Conservation (phyloP, 495 filamentous ascomycete genomes). For the Penicillium cinerascens region DNA sequence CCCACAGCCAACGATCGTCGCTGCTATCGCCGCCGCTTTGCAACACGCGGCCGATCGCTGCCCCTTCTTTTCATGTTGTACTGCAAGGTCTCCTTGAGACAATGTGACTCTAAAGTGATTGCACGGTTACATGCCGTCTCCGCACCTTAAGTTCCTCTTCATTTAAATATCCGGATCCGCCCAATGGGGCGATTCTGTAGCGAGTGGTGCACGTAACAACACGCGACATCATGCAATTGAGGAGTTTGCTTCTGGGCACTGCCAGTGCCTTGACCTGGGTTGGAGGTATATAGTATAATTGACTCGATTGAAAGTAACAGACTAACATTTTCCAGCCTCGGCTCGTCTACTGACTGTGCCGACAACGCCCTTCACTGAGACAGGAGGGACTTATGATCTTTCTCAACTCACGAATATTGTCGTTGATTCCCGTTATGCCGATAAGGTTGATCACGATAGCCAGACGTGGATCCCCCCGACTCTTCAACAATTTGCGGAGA, state of each 20-base stretch:
- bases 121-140: conserved; percentile 11
- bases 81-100: conserved; percentile 5
- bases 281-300: neutral
- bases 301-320: too few species aligned
- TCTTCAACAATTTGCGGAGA: conserved; percentile 38
- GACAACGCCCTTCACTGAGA: conserved; percentile 32
- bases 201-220: neutral
- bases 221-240: conserved; percentile 1
- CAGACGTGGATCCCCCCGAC: conserved; percentile 49
- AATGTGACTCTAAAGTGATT: conserved; percentile 12
- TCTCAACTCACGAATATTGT: conserved; percentile 33
- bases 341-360: conserved; percentile 26
- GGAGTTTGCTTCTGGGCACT: neutral
- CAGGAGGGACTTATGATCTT: conserved; percentile 26
- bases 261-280: neutral
- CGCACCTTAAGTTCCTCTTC: neutral
- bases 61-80: conserved; percentile 9
- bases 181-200: neutral
- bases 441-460: conserved; percentile 33
- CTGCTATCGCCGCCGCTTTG: conserved; percentile 1
- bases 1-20: conserved; percentile 6
- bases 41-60: conserved; percentile 7
- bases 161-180: neutral
- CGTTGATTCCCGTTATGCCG: conserved; percentile 37
- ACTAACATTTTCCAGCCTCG: neutral